Base-by-base conservation (phyloP, 495 filamentous ascomycete genomes). In the Pyrenula massariospora region DNA sequence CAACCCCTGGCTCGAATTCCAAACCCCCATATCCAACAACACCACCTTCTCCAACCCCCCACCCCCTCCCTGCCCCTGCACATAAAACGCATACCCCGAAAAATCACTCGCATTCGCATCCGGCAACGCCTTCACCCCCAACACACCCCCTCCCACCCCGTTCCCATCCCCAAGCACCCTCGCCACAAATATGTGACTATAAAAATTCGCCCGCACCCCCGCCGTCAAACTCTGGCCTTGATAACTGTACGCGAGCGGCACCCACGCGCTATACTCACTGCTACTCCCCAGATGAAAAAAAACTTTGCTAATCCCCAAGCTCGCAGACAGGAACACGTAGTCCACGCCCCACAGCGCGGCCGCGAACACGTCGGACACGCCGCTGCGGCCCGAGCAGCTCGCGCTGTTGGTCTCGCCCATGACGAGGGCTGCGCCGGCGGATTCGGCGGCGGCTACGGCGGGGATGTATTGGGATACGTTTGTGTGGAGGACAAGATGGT, bases 271-370 rank as follows among this genome's bases (percentile, higher is more conserved):
- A 42, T 42, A 42, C 15, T 42, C 31, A 42, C 31, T 42, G 31
- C 31, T 42, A 66, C 69, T 70, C 71, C 70, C 69, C 10, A 71
- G 64, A 55, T 73, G 70, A 59, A 71, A 73, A 53, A 65, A 69
- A 2, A 65, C 61, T 58, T 65, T 63, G 22, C 57, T 53, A 25
- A 73, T 60, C 22, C 66, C 67, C 24, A 71, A 42, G 23, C 57
- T 62, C 3, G 69, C 67, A 42, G 65, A 62, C 25, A 54, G 53
- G 10, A 73, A 62, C 52, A 68, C 65, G 60, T 73, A 71, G 31
- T 73, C 70, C 22, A 65, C 59, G 36, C 57, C 54, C 70, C 69
- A 71, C 8, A 73, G 61, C 22, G 70, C 70, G 1, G 67, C 67
- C 54, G 67, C 69, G 25, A 70, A 66, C 2, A 65, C 66, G 52